A percentile compares a stretch with the other conserved stretches of the same genome.
These are phyloP conservation scores for Sordaria brevicollis DNA, from an alignment of 495 filamentous ascomycete genomes.

Conservation along the genomic window DNA sequence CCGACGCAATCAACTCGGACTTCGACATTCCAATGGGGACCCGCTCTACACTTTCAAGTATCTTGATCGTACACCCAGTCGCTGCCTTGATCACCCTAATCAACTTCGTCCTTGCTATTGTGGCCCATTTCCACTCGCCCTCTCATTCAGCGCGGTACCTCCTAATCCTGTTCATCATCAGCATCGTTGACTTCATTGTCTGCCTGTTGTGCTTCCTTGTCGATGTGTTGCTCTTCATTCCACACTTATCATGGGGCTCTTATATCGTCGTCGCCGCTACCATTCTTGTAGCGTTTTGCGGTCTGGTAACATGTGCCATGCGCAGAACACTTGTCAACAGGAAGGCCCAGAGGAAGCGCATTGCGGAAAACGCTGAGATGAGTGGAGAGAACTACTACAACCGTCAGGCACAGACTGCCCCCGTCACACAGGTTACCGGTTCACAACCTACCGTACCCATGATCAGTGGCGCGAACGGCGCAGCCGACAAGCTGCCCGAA, in stretches of 20 bases:
- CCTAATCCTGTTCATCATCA: conserved; percentile 71
- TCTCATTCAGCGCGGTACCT: conserved; percentile 90
- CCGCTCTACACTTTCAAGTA: conserved; percentile 76
- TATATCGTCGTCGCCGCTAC: conserved; percentile 91
- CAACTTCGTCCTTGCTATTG: conserved; percentile 66
- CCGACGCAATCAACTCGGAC: conserved; percentile 15
- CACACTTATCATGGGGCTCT: conserved; percentile 87
- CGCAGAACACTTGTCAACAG: conserved; percentile 83
- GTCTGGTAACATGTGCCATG: conserved; percentile 93
- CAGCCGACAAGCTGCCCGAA: conserved; percentile 51
- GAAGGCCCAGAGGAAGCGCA: conserved; percentile 83
- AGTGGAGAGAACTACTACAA: conserved; percentile 87
- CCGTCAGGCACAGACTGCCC: conserved; percentile 46
- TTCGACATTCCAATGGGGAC: conserved; percentile 69
- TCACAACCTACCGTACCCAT: conserved; percentile 45
- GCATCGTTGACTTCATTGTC: conserved; percentile 74
- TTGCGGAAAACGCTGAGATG: conserved; percentile 90
- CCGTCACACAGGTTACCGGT: conserved; percentile 27
- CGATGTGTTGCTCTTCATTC: conserved; percentile 92
- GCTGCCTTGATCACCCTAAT: conserved; percentile 78
- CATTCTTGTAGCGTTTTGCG: conserved; percentile 72
- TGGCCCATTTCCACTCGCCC: conserved; percentile 80
- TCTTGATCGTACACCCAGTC: conserved; percentile 87
- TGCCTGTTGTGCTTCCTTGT: conserved; percentile 83
- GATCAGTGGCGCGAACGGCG: conserved; percentile 37